Conservation (phyloP, 805 yeast genomes). For the Brettanomyces sp. region DNA sequence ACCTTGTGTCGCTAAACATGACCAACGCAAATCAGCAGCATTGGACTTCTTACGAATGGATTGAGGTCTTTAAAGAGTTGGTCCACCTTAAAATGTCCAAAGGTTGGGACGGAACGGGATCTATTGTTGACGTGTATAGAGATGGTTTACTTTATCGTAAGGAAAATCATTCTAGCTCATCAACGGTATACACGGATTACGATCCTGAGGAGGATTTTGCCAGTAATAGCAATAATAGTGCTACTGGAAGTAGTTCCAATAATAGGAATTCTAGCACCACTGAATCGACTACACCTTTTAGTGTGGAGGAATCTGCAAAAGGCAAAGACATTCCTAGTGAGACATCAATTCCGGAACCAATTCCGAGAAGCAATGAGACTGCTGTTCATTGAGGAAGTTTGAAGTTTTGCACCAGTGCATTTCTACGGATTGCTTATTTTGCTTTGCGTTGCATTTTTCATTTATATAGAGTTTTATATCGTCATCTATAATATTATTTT, state of each 20-base stretch:
- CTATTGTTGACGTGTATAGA: slow-evolving; percentile 21
- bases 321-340: neutral
- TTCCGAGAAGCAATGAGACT: no score
- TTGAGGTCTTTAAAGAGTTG: slow-evolving; percentile 28
- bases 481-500: no score
- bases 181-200: slow-evolving; percentile 13
- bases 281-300: neutral
- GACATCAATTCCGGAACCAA: no score
- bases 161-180: slow-evolving; percentile 11
- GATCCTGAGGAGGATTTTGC: slow-evolving; percentile 26
- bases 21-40: slow-evolving; percentile 22
- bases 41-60: slow-evolving; percentile 27
- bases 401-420: no score
- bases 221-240: slow-evolving; percentile 4
- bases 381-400: no score
- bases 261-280: neutral
- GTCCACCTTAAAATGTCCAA: slow-evolving; percentile 22
- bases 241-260: neutral
- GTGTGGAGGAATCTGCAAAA: neutral
- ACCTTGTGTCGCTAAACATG: slow-evolving; percentile 23
- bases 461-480: no score
- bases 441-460: no score
- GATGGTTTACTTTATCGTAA: slow-evolving; percentile 23
- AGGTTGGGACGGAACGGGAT: slow-evolving; percentile 29
- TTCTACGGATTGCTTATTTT: no score